These are phyloP conservation scores for Colletotrichum tofieldiae DNA, from an alignment of 2,329 filamentous ascomycete species.

Conservation along the genomic window DNA sequence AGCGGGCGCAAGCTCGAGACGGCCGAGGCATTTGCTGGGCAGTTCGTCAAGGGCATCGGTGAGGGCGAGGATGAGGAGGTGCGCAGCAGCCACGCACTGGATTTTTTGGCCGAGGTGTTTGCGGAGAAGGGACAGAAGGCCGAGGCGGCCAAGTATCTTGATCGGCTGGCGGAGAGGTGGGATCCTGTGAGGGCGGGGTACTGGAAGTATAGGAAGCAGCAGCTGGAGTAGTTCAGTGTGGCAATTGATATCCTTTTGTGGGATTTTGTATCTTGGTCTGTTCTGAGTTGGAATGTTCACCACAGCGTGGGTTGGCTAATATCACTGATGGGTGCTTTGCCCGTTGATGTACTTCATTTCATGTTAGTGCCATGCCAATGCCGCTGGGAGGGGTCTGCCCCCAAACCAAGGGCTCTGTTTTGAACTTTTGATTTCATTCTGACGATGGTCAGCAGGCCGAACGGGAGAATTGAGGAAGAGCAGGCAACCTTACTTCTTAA, in stretches of 20 bases:
- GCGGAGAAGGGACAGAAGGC: conserved; percentile 69
- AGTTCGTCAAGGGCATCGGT: conserved; percentile 66
- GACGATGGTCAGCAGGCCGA: neutral
- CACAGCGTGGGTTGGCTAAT: neutral
- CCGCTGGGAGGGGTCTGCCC: neutral
- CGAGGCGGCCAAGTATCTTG: conserved; percentile 79
- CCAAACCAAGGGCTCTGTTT: neutral
- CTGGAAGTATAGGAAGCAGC: conserved; percentile 77
- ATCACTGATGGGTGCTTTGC: neutral
- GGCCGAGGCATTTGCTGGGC: conserved; percentile 64
- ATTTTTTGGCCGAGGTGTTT: conserved; percentile 80
- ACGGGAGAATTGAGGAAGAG: neutral
- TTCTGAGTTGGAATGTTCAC: neutral
- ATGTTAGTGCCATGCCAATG: neutral
- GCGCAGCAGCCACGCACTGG: conserved; percentile 77
- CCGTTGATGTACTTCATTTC: neutral
- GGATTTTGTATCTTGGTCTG: conserved; percentile 1
- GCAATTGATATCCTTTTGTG: conserved; percentile 3
- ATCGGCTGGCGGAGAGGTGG: conserved; percentile 85
- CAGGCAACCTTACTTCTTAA: neutral
- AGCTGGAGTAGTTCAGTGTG: conserved; percentile 38
- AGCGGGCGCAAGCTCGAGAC: conserved; percentile 67
- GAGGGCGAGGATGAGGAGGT: conserved; percentile 66
- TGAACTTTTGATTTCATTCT: neutral
- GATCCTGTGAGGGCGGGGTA: conserved; percentile 93